Evolutionary conservation across 768 basidiomycete genomes (phyloP), one percentile per base, ranked within the genome.

Genomic region (Boletus rubescentipes): DNA sequence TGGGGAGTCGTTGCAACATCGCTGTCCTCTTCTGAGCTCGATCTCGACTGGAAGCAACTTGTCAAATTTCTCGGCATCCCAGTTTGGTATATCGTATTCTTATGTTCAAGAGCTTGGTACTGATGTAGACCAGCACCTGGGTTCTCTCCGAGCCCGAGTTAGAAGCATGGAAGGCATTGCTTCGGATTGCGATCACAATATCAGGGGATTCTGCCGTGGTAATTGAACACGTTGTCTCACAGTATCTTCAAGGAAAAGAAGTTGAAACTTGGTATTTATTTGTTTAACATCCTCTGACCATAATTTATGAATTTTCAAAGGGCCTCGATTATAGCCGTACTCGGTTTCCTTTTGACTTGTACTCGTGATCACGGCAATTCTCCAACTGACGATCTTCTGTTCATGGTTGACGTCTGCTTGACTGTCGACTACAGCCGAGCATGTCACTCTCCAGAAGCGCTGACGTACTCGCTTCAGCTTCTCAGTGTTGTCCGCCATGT

Each of bases 11-110:
- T 80, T 20, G 79, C 78, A 4, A 67, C 63, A 47, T 68, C 64
- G 3, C 68, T 71, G 60, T 53, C 65, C 32, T 63, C 62, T 18
- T 55, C 59, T 7, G 64, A 67, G 10, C 60, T 44, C 16, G 56
- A 60, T 14, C 60, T 65, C 16, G 57, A 61, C 40, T 81, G 78
- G 79, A 64, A 70, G 49, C 75, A 76, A 44, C 52, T 80, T 0
- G 60, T 78, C 2, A 67, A 71, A 20, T 73, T 85, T 51, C 72
- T 86, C 18, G 62, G 67, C 0, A 69, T 80, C 46, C 80, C 84
- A 2, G 63, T 82, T 43, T 68, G 75, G 84, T 85, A 54, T 70
- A 59, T 46, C 4, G 2, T 41, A 20, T 23, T 15, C 37, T 43
- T 20, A 30, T 34, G 20, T 48, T 42, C n/a, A 9, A 39, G 38